These are phyloP conservation scores for Mycena alexandri DNA, from an alignment of 768 basidiomycete species.

Conservation along the genomic window DNA sequence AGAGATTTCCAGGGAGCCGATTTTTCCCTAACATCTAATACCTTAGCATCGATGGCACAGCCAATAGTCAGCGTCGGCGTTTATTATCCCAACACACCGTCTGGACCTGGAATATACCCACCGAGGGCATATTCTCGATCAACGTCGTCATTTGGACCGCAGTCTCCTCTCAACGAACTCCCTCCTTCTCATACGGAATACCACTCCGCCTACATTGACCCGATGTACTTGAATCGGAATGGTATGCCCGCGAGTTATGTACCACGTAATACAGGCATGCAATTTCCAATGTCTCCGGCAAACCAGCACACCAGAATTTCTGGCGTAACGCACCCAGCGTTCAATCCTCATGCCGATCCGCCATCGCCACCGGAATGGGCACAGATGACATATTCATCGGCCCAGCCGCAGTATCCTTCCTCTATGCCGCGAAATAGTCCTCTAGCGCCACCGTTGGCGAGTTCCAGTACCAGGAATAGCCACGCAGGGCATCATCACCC, in stretches of 20 bases:
- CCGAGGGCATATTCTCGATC: not conserved
- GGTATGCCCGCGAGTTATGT: not conserved
- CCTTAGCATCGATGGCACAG: not conserved
- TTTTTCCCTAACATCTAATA: not conserved
- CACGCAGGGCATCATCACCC: not conserved
- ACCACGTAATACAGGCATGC: not conserved
- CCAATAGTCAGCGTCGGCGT: not conserved
- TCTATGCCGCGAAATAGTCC: not conserved
- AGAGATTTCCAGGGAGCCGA: not conserved
- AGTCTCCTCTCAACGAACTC: not conserved
- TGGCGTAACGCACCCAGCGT: not conserved
- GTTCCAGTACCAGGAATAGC: not conserved
- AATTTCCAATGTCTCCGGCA: not conserved
- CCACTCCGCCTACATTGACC: constrained; percentile 3
- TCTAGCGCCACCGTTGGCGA: not conserved
- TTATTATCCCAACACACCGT: not conserved
- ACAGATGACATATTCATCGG: not conserved
- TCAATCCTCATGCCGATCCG: not conserved
- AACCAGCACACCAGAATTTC: not conserved
- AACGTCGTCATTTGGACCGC: not conserved
- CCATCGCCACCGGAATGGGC: not conserved
- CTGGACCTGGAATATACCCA: not conserved
- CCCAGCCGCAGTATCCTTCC: not conserved
- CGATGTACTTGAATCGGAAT: not conserved
- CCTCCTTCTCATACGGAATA: not conserved